phyloP scores from a whole-genome alignment of 345 rosid genomes.

The Leavenworthia alabamica region DNA sequence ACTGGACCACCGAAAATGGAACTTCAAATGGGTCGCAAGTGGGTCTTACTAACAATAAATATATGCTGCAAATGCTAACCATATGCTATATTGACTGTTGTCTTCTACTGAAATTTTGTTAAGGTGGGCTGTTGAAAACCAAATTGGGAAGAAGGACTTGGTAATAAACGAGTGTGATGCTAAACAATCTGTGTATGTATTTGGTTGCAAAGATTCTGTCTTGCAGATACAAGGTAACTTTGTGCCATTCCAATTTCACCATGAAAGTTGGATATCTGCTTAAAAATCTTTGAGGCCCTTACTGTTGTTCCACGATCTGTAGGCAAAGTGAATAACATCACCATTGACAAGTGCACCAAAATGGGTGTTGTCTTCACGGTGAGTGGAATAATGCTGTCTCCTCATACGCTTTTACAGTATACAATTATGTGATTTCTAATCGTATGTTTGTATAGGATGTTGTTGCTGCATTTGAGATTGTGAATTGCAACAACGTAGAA shows the following conservation, averaged over 20 bases:
- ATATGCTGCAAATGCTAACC: background rate
- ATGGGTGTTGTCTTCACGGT: conserved; percentile 86
- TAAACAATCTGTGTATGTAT: conserved; percentile 81
- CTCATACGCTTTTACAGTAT: background rate
- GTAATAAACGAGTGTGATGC: conserved; percentile 88
- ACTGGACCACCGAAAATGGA: conserved; percentile 84
- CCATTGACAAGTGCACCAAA: conserved; percentile 90
- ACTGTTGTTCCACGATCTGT: conserved; percentile 30
- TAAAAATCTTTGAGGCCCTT: background rate
- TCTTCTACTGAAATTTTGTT: background rate
- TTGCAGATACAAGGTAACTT: conserved; percentile 78
- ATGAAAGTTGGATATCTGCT: conserved; percentile 13
- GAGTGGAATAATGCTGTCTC: conserved; percentile 27
- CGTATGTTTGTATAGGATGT: conserved; percentile 56
- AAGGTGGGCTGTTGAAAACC: conserved; percentile 98
- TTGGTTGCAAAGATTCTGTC: conserved; percentile 96
- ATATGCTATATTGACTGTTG: conserved; percentile 8
- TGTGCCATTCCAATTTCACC: background rate
- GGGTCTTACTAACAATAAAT: conserved; percentile 26
- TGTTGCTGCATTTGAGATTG: conserved; percentile 98
- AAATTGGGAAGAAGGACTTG: conserved; percentile 77
- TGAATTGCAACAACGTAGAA: conserved; percentile 86
- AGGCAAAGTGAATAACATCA: conserved; percentile 98
- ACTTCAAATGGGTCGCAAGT: conserved; percentile 99
- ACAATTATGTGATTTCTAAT: background rate